Evolutionary conservation across 2,329 filamentous ascomycete genomes (phyloP), one percentile per base, ranked within the genome.

Genomic region (Alternaria consortialis): DNA sequence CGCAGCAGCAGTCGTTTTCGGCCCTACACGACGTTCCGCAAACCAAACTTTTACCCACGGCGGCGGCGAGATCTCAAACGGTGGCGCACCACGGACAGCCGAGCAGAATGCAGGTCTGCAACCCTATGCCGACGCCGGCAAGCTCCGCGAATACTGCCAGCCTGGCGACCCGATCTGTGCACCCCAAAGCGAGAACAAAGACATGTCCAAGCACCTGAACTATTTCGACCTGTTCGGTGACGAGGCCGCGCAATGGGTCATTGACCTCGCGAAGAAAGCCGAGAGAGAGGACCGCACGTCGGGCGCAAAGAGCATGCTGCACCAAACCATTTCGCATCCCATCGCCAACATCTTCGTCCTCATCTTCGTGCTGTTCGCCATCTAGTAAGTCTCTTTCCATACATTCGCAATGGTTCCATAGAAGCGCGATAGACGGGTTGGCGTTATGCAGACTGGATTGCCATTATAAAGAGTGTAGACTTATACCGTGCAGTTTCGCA

Each of bases 111-210:
- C 67, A 11, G 69, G 66, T n/a, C 58, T 71, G 15, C 59, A 69
- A 51, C 68, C 68, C 15, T 73, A 70, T 40, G 66, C 59, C 25
- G 63, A 73, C 27, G 82, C 84, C 3, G 74, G 72, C 8, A 85
- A 84, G 65, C 84, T 89, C 60, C 80, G 87, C 76, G 86, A 86
- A 7, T 90, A 89, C 80, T 90, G 88, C 72, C 87, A 90, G 66
- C 79, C 83, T 4, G 70, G 83, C 3, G 87, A 90, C 62, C 87
- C 87, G 0, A 89, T 87, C 74, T 90, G 88, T 80, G 89, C 86
- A 70, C 69, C 70, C 0, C 86, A 85, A 7, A 66, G 65, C 12
- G 43, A 65, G 8, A 55, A 71, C 52, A 87, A 81, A 64, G 80
- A 88, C 62, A 81, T 83, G 47, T 82, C 83, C 60, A 83, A 84